phyloP scores from a whole-genome alignment of 495 filamentous ascomycete genomes.

The Usnea hakonensis region DNA sequence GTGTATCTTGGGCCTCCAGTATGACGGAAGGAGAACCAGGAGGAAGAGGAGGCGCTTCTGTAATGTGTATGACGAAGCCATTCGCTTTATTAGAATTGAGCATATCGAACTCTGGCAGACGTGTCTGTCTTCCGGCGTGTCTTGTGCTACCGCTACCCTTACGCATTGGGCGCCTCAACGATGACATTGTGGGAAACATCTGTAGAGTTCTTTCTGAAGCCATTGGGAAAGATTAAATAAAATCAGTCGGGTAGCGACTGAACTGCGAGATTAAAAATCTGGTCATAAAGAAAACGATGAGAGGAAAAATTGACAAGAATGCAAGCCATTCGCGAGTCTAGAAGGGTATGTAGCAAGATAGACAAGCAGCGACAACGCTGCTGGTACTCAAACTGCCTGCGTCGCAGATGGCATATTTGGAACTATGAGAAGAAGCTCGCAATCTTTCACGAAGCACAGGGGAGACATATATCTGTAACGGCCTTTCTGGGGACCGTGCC shows the following conservation, averaged over 20 bases:
- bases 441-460: background rate
- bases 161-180: constrained; percentile 7
- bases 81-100: constrained; percentile 13
- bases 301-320: background rate
- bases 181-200: constrained; percentile 11
- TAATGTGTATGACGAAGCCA: constrained; percentile 21
- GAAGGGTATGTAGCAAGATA: background rate
- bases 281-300: background rate
- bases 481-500: background rate
- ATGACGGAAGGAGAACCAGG: background rate
- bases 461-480: constrained; percentile 8
- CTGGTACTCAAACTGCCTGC: background rate
- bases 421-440: background rate
- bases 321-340: background rate
- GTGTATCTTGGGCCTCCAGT: background rate
- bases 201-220: background rate
- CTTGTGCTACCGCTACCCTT: constrained; percentile 14
- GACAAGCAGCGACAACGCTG: background rate
- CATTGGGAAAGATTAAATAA: background rate
- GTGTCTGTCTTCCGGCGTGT: constrained; percentile 12
- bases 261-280: background rate
- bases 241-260: background rate
- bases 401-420: constrained; percentile 1
- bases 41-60: constrained; percentile 14
- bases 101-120: constrained; percentile 25